Evolutionary conservation across 768 basidiomycete genomes (phyloP).

Genomic region (Termitomyces sp.): DNA sequence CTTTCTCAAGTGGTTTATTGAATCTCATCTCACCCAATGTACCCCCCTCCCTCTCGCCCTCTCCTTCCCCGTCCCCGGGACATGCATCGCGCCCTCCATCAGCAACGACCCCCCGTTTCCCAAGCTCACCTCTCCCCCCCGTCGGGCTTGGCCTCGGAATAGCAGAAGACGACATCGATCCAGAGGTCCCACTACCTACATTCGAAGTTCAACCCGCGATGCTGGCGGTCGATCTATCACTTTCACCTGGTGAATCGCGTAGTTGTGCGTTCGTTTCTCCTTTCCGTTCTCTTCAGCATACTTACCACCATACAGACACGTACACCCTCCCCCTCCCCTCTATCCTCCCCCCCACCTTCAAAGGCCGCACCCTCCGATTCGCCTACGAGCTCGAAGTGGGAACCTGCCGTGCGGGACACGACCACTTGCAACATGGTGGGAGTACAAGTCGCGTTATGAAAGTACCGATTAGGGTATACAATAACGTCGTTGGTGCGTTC

Average conservation of each 20-base stretch:
- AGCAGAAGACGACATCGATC: constrained; percentile 47
- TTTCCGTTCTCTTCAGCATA: background rate
- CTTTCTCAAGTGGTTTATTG: constrained; percentile 48
- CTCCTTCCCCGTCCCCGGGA: constrained; percentile 11
- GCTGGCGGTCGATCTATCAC: constrained; percentile 81
- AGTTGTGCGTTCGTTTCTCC: constrained; percentile 56
- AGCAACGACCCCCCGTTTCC: too few species aligned
- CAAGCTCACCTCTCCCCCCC: too few species aligned
- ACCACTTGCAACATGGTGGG: constrained; percentile 27
- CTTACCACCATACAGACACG: constrained; percentile 51
- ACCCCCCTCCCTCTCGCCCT: constrained; percentile 9
- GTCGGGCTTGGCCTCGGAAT: constrained; percentile 1
- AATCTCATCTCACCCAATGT: constrained; percentile 40
- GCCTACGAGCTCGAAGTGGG: constrained; percentile 91
- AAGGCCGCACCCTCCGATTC: constrained; percentile 79
- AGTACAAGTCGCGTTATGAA: constrained; percentile 79
- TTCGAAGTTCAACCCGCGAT: constrained; percentile 84
- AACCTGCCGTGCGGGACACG: constrained; percentile 62
- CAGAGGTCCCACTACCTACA: constrained; percentile 72
- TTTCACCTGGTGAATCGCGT: constrained; percentile 81
- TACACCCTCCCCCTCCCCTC: constrained; percentile 76
- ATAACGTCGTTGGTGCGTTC: constrained; percentile 71
- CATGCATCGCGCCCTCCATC: too few species aligned
- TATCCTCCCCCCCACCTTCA: constrained; percentile 86
- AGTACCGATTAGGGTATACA: constrained; percentile 89